Percentiles rank a stretch among this genome's conserved stretches.
These are phyloP conservation scores for Fusarium denticulatum DNA, from an alignment of 2,329 filamentous ascomycete species.

Conservation along the genomic window DNA sequence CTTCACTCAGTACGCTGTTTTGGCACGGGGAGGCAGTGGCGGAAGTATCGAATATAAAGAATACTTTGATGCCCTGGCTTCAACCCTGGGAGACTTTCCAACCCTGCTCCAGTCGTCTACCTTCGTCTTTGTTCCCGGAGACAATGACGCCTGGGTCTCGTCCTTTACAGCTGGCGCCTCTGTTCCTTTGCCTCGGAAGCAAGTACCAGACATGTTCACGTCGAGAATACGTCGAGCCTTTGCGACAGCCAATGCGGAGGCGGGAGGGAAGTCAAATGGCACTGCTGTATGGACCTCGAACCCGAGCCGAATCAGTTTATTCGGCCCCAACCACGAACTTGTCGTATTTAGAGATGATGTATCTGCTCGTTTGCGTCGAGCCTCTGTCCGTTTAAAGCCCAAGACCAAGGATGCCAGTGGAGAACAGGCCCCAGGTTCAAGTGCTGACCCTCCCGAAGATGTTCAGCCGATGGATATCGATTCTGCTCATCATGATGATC, in stretches of 20 bases:
- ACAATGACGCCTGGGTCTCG: constrained; percentile 97
- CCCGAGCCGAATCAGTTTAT: constrained; percentile 82
- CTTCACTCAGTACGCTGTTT: constrained; percentile 75
- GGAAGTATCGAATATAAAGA: constrained; percentile 98
- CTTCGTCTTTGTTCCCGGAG: constrained; percentile 93
- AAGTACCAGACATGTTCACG: constrained; percentile 89
- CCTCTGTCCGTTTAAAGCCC: constrained; percentile 75
- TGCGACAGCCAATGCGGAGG: constrained; percentile 78
- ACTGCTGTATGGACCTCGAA: constrained; percentile 89
- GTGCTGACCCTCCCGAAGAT: constrained; percentile 24
- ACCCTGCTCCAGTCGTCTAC: constrained; percentile 80
- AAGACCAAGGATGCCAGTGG: constrained; percentile 48
- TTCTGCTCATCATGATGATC: constrained; percentile 36
- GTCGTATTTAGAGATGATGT: constrained; percentile 90
- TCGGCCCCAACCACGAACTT: constrained; percentile 88
- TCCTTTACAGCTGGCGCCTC: constrained; percentile 82
- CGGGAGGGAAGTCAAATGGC: constrained; percentile 59
- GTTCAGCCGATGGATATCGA: constrained; percentile 55
- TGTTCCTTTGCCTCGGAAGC: constrained; percentile 73
- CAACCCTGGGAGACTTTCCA: constrained; percentile 84
- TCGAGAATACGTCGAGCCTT: constrained; percentile 85
- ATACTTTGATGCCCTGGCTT: constrained; percentile 88
- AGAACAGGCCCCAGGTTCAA: constrained; percentile 39
- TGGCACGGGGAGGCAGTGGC: constrained; percentile 74
- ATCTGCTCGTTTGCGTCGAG: constrained; percentile 79